Evolutionary conservation across 352 stramenopile genomes (phyloP).

Genomic region (Thalassiosira mediterranea): DNA sequence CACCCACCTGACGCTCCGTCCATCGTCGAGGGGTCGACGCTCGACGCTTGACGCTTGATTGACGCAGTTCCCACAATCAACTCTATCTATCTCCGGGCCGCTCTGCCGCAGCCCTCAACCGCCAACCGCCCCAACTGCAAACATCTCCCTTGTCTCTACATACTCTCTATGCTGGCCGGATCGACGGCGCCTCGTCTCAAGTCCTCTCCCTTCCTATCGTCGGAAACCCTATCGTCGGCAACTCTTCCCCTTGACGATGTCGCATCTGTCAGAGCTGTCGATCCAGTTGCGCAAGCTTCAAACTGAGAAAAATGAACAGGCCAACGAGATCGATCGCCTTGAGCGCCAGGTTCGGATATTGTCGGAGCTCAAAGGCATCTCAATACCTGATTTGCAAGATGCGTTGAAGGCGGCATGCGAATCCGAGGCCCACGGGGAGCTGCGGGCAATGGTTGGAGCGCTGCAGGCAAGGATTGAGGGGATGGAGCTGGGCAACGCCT

Average conservation of each 20-base stretch:
- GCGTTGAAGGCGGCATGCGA: conserved; percentile 66
- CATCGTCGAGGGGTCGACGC: too few species aligned
- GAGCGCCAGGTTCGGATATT: conserved; percentile 78
- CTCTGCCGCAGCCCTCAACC: too few species aligned
- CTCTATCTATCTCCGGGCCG: too few species aligned
- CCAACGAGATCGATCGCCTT: conserved; percentile 70
- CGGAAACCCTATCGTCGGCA: too few species aligned
- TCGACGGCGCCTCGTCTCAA: too few species aligned
- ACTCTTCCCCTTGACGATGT: conserved; percentile 43
- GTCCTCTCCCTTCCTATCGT: too few species aligned
- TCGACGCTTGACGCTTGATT: too few species aligned
- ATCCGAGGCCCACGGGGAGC: conserved; percentile 67
- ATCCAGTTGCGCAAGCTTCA: conserved; percentile 76
- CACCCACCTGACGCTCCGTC: too few species aligned
- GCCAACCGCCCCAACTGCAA: too few species aligned
- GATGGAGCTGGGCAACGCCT: conserved; percentile 12
- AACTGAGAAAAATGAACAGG: conserved; percentile 65
- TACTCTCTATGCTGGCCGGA: too few species aligned
- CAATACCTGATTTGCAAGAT: conserved; percentile 58
- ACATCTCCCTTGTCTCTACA: too few species aligned
- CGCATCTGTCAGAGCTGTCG: conserved; percentile 72
- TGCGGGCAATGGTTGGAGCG: conserved; percentile 58
- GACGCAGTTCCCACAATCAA: too few species aligned
- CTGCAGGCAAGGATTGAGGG: conserved; percentile 65
- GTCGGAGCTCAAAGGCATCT: conserved; percentile 71